Evolutionary conservation across 2,329 filamentous ascomycete genomes (phyloP).

Genomic region (Calonectria montana): DNA sequence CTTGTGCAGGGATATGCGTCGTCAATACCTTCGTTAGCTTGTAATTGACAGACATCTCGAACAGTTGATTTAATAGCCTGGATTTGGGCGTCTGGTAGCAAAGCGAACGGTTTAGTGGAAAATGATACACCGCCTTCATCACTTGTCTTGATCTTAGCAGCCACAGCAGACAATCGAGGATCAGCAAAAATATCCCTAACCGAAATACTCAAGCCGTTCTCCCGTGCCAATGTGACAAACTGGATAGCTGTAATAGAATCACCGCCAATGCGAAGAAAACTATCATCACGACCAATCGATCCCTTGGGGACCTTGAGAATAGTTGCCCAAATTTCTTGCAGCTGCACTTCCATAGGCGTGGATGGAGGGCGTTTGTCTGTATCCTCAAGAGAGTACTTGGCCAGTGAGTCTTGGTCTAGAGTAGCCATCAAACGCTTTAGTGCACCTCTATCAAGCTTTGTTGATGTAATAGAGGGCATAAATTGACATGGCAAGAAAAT

Average conservation of each 20-base stretch:
- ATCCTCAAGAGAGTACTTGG: neutral
- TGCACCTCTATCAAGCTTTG: neutral
- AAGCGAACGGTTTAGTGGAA: neutral
- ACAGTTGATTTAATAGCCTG: neutral
- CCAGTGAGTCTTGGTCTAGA: neutral
- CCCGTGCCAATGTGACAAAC: neutral
- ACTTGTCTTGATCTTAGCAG: neutral
- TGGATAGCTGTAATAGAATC: slow-evolving; percentile 7
- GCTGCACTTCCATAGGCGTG: neutral
- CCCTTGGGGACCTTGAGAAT: neutral
- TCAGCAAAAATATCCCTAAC: slow-evolving; percentile 6
- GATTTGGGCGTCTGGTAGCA: neutral
- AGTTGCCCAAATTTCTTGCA: neutral
- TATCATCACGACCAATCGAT: slow-evolving; percentile 3
- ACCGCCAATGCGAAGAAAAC: too few species aligned
- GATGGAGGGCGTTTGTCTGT: neutral
- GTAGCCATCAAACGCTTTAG: neutral
- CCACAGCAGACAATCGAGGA: neutral
- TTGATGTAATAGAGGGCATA: neutral
- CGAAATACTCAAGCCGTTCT: neutral
- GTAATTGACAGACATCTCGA: neutral
- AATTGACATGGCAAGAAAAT: neutral
- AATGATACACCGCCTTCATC: neutral
- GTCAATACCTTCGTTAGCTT: slow-evolving; percentile 30
- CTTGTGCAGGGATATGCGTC: slow-evolving; percentile 51